Evolutionary conservation across 192 early-diverging fungal genomes (phyloP), one percentile per base, ranked within the genome.

Genomic region (Coemansia sp.): DNA sequence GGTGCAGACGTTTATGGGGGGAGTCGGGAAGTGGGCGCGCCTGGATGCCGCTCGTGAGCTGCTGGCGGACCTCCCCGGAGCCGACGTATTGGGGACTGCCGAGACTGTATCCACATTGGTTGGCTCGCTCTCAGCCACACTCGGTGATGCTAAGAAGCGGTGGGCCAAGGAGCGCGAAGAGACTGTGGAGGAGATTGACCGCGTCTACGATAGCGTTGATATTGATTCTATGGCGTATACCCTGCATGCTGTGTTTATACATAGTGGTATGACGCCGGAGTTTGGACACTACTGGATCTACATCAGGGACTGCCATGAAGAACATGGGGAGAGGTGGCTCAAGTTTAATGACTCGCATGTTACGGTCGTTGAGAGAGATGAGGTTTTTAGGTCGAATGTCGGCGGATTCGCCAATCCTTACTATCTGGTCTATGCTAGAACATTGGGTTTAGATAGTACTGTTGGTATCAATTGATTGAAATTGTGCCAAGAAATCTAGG

Each of bases 261-360:
- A 93, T 57, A 85, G 85, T 60, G 89, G 89, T 34, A 43, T 38
- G 69, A 79, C 86, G 40, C 83, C 85, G 6, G 88, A 87, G 79
- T 77, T 68, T 69, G 91, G 91, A 2, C 91, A 93, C 60, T 93
- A 93, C 60, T 93, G 91, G 91, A 83, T 89, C 2, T 91, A 93
- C 37, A 83, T 93, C 18, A 75, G 84, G 10, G 89, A 93, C 60
- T 71, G 76, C 34, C 59, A 75, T 24, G 21, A 40, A 7, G 67
- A 71, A 13, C 36, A 73, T 4, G 31, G 31, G 14, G 62, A 77
- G 14, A 82, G 88, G 10, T 93, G 91, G 90, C 73, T 89, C 43
- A 88, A 89, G 51, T 93, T 87, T 46, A 93, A 91, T 59, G 91
- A 93, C 65, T 86, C 88, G 8, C 9, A 73, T n/a, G 88, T 93